Conservation (phyloP, 2,329 filamentous ascomycete species). For the Apiospora pterosperma region DNA sequence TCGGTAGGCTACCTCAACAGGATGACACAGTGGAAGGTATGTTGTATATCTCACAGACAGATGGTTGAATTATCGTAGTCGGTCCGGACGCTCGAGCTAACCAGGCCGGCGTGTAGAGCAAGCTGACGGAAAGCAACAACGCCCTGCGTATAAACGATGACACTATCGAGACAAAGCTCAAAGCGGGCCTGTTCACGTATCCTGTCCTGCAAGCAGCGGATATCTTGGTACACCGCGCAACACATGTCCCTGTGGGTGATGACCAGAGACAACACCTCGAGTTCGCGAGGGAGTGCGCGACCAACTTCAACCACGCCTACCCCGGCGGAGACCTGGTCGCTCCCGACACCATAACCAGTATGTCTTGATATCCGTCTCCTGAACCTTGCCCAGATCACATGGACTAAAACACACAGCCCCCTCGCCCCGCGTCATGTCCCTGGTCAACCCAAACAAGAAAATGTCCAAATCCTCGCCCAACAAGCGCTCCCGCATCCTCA, state of each 20-base stretch:
- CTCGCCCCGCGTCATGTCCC: slow-evolving; percentile 82
- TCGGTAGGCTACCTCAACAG: slow-evolving; percentile 90
- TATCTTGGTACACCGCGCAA: slow-evolving; percentile 85
- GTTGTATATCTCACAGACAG: background rate
- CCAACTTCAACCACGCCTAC: slow-evolving; percentile 79
- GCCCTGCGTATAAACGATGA: slow-evolving; percentile 55
- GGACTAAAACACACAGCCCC: slow-evolving; percentile 52
- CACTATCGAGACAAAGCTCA: slow-evolving; percentile 54
- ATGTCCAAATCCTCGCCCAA: slow-evolving; percentile 85
- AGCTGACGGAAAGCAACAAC: slow-evolving; percentile 62
- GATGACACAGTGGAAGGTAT: slow-evolving; percentile 99
- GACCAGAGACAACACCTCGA: slow-evolving; percentile 94
- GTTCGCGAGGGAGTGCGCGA: slow-evolving; percentile 81
- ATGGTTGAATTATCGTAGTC: background rate
- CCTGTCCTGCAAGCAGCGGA: slow-evolving; percentile 95
- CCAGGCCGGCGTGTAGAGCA: slow-evolving; percentile 51
- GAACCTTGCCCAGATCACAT: slow-evolving; percentile 4
- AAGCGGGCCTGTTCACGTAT: slow-evolving; percentile 91
- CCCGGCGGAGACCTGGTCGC: slow-evolving; percentile 56
- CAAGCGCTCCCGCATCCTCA: slow-evolving; percentile 72
- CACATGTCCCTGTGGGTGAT: slow-evolving; percentile 94
- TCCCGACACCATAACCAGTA: slow-evolving; percentile 72
- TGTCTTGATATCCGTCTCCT: slow-evolving; percentile 1
- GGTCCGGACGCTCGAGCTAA: background rate
- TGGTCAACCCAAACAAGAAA: slow-evolving; percentile 72